Base-by-base conservation (phyloP, 106 monocot species). In the Dactylorhiza incarnata region DNA sequence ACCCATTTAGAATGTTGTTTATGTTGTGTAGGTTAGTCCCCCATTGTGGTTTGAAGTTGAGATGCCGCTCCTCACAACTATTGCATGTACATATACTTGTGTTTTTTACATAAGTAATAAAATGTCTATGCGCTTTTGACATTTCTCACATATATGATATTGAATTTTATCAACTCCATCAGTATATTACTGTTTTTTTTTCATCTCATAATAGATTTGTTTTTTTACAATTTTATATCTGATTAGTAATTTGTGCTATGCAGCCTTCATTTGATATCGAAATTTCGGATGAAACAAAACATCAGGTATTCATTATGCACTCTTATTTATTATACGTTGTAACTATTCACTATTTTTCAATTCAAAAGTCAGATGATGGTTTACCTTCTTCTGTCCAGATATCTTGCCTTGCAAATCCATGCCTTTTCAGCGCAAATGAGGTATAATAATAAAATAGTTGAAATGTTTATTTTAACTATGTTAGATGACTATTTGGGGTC, bases 261-360 rank as follows among this genome's bases (percentile, higher is more conserved):
- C 91, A 99, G 99, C 82, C 99, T 80, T 79, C 99, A 73, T 94
- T 94, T 81, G 83, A 87, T 73, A 73, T 94, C 26, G 80, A 81
- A 68, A 75, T 79, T 48, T 77, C 84, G 45, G 89, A 91, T 80
- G 83, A 82, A n/a, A 83, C 81, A 37, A 80, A 76, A 49, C 73
- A 86, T 75, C 94, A 99, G 94, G 99, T 99, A 68, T 61, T 74
- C 63, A 7, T 55, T 24, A 55, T 2, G 17, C 52, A 65, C 29
- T 14, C 13, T 13, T 65, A 65, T 65, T 29, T 1, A 6, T 65
- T 11, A 26, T 65, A 26, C 5, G 24, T 19, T 65, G 3, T 29
- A 9, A 65, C 25, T 65, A 65, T 54, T 54, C 50, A 13, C 22
- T 72, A 19, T 16, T 50, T 12, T 67, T 50, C 15, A 45, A 52